phyloP scores from a whole-genome alignment of 2,329 filamentous ascomycete species.

The Aspergillus neotritici region DNA sequence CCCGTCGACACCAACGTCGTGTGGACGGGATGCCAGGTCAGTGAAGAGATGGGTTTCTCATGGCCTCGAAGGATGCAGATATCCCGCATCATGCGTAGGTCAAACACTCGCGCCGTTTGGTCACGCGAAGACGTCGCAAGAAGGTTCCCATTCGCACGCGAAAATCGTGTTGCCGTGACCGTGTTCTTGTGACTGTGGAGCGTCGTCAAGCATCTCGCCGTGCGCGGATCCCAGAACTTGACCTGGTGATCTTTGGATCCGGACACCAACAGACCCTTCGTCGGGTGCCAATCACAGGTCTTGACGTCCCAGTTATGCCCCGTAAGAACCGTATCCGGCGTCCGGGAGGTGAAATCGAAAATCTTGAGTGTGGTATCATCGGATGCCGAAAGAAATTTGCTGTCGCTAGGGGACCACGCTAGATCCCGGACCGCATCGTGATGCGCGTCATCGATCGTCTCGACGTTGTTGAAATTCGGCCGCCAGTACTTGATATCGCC shows the following conservation, averaged over 20 bases:
- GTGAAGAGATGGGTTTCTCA: constrained; percentile 89
- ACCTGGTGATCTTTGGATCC: constrained; percentile 97
- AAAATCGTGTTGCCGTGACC: constrained; percentile 87
- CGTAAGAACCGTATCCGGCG: constrained; percentile 74
- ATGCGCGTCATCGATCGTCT: constrained; percentile 80
- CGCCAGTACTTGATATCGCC: constrained; percentile 98
- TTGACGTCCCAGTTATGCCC: constrained; percentile 99
- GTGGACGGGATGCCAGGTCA: constrained; percentile 92
- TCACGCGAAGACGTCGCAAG: constrained; percentile 91
- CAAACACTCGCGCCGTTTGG: constrained; percentile 87
- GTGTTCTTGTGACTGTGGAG: constrained; percentile 97
- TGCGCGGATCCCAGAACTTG: constrained; percentile 97
- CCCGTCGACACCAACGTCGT: constrained; percentile 84
- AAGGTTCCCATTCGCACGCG: constrained; percentile 74
- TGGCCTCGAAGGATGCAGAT: constrained; percentile 89
- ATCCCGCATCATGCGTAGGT: constrained; percentile 97
- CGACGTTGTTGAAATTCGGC: constrained; percentile 97
- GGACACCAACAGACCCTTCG: constrained; percentile 87
- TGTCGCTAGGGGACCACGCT: constrained; percentile 87
- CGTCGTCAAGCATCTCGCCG: constrained; percentile 81
- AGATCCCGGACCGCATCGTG: constrained; percentile 84
- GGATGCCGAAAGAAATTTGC: constrained; percentile 92
- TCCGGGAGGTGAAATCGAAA: constrained; percentile 86
- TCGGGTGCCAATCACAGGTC: constrained; percentile 94
- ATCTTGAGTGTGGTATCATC: constrained; percentile 93